Percentiles rank a stretch among this genome's conserved stretches.
Conservation (phyloP, 768 basidiomycete species). For the Mrakia gelida region DNA sequence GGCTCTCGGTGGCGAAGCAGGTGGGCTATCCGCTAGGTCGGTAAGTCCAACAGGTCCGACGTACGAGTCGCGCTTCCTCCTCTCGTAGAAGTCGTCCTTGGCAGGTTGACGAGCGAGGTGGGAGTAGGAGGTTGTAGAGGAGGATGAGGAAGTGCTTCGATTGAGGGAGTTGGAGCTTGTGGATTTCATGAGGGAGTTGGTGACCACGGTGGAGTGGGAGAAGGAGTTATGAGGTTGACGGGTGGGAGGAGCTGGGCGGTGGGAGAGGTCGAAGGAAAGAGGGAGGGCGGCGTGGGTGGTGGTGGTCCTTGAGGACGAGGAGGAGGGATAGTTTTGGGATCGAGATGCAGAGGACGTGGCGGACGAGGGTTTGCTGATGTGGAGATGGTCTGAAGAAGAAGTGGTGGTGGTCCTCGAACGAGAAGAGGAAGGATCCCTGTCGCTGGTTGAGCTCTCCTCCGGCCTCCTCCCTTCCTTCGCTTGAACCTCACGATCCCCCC, state of each 20-base stretch:
- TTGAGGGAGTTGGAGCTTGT: not conserved
- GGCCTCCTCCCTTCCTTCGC: not conserved
- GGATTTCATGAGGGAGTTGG: not conserved
- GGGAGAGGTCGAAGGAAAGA: not conserved
- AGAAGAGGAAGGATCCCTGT: not conserved
- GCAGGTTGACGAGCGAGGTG: not conserved
- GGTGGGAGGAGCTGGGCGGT: not conserved
- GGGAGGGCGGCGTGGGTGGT: not conserved
- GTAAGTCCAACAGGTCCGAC: not conserved
- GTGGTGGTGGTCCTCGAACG: not conserved
- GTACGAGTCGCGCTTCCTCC: not conserved
- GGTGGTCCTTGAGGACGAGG: not conserved
- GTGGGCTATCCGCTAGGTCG: not conserved
- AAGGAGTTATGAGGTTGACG: not conserved
- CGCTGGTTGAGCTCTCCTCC: not conserved
- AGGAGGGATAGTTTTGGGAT: not conserved
- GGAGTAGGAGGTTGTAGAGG: not conserved
- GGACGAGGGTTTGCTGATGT: not conserved
- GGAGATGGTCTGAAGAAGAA: not conserved
- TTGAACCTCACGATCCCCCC: not conserved
- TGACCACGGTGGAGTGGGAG: not conserved
- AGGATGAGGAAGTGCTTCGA: slow-evolving; percentile 6
- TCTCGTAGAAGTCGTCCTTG: slow-evolving; percentile 6
- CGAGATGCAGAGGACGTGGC: not conserved
- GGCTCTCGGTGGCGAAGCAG: not conserved